A percentile compares a stretch with the other conserved stretches of the same genome.
These are phyloP conservation scores for Pelargonium citronellum DNA, from an alignment of 441 rosid species.

Conservation along the genomic window DNA sequence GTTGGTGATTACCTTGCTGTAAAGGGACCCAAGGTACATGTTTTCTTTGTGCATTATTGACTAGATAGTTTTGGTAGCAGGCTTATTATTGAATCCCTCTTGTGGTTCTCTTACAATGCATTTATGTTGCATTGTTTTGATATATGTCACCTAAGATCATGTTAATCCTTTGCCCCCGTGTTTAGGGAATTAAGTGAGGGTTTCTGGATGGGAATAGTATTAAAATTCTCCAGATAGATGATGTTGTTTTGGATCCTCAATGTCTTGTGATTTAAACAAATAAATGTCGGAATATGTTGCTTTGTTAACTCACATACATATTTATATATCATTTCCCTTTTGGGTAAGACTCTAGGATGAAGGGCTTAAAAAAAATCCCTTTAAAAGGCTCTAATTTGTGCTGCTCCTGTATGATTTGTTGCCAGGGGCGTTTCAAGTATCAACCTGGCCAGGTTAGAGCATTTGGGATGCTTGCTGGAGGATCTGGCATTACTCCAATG, in stretches of 20 bases:
- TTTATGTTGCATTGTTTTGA: too few relatives aligned
- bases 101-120: background rate
- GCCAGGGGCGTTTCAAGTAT: slow-evolving; percentile 23
- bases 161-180: too few relatives aligned
- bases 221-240: too few relatives aligned
- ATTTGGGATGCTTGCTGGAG: slow-evolving; percentile 25
- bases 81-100: background rate
- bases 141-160: too few relatives aligned
- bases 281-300: background rate
- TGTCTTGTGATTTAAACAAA: too few relatives aligned
- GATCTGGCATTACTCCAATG: slow-evolving; percentile 26
- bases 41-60: background rate
- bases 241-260: too few relatives aligned
- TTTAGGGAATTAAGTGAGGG: too few relatives aligned
- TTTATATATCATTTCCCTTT: too few relatives aligned
- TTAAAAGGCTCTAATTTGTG: background rate
- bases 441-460: slow-evolving; percentile 18
- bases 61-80: background rate
- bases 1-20: slow-evolving; percentile 42
- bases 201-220: too few relatives aligned
- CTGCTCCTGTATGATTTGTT: background rate
- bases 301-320: background rate
- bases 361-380: background rate
- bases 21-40: slow-evolving; percentile 45
- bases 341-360: too few relatives aligned